Conservation (phyloP, 331 rosid genomes). For the Arachis monticola region DNA sequence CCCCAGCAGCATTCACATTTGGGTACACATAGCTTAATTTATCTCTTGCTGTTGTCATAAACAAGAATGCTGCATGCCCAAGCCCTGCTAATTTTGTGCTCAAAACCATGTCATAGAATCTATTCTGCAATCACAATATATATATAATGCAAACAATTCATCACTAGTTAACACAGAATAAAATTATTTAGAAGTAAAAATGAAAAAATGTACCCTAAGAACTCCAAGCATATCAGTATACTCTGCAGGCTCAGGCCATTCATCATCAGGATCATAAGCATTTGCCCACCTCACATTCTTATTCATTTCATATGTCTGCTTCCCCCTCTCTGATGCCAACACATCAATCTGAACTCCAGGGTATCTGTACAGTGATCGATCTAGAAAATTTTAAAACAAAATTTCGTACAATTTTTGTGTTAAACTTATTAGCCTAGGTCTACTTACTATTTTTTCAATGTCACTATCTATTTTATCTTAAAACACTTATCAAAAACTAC, state of each 20-base stretch:
- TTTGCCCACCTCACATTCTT: conserved; percentile 84
- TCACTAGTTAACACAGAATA: background rate
- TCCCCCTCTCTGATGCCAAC: conserved; percentile 71
- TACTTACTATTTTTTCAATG: too few relatives aligned
- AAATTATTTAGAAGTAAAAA: too few relatives aligned
- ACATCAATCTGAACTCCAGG: conserved; percentile 86
- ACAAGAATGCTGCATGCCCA: conserved; percentile 88
- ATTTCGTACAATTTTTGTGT: too few relatives aligned
- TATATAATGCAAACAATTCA: conserved; percentile 29
- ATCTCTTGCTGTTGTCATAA: conserved; percentile 86
- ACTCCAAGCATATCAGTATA: conserved; percentile 81
- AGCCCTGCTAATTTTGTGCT: conserved; percentile 89
- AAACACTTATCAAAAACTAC: too few relatives aligned
- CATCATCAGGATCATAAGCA: conserved; percentile 75
- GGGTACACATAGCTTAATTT: conserved; percentile 88
- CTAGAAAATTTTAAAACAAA: too few relatives aligned
- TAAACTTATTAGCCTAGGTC: too few relatives aligned
- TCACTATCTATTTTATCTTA: too few relatives aligned
- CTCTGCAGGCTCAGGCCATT: conserved; percentile 75
- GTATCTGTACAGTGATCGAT: conserved; percentile 1
- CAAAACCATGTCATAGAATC: conserved; percentile 95
- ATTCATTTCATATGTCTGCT: conserved; percentile 75
- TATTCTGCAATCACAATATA: conserved; percentile 51
- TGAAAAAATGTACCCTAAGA: conserved; percentile 51
- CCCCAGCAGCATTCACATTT: conserved; percentile 93